These are phyloP conservation scores for Aegle marmelos DNA, from an alignment of 345 rosid genomes.

Conservation along the genomic window DNA sequence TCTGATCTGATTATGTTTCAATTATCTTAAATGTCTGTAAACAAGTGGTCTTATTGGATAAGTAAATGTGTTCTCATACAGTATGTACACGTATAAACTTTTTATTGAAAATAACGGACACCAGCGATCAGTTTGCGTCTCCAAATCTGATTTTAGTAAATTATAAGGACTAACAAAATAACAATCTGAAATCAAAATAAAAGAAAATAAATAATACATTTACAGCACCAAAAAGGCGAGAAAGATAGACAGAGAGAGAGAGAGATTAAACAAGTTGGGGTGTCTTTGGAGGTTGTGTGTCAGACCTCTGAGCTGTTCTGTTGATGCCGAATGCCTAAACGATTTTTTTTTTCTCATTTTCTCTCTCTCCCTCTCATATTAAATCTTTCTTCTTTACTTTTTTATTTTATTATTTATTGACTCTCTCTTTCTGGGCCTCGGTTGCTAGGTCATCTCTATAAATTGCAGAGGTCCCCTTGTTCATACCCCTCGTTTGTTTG, in stretches of 20 bases:
- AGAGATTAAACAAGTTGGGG: constrained; percentile 27
- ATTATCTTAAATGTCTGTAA: too few species aligned
- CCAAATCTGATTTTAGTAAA: neutral
- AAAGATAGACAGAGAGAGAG: neutral
- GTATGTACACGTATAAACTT: too few species aligned
- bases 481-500: neutral
- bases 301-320: constrained; percentile 2
- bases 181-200: neutral
- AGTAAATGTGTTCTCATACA: too few species aligned
- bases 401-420: constrained; percentile 22
- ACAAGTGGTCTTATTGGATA: too few species aligned
- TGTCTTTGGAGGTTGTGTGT: constrained; percentile 18
- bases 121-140: neutral
- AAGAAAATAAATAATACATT: neutral
- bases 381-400: constrained; percentile 20
- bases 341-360: neutral
- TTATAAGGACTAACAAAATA: neutral
- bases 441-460: constrained; percentile 24
- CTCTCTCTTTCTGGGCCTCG: neutral
- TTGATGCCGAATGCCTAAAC: constrained; percentile 6
- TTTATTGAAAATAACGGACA: too few species aligned
- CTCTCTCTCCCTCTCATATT: neutral
- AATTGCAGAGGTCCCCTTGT: constrained; percentile 8
- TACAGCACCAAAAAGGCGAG: neutral
- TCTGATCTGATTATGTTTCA: too few species aligned